A percentile compares a stretch with the other conserved stretches of the same genome.
phyloP scores from a whole-genome alignment of 2,329 filamentous ascomycete genomes.

The Sporothrix dimorphospora region DNA sequence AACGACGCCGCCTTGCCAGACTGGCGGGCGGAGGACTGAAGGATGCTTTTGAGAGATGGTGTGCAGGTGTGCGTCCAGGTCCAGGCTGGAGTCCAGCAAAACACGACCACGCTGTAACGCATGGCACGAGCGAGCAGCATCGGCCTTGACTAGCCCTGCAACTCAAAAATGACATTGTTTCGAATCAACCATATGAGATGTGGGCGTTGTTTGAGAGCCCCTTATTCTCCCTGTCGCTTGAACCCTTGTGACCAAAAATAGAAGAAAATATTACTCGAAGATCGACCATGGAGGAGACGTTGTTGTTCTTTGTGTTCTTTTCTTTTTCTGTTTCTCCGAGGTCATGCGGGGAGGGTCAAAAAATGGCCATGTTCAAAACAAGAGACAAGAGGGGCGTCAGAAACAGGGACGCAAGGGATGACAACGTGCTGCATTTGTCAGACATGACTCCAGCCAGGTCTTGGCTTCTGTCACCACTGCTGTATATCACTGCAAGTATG shows the following conservation, averaged over 20 bases:
- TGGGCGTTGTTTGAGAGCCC: not conserved
- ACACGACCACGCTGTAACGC: not conserved
- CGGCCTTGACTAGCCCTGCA: not conserved
- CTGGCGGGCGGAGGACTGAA: not conserved
- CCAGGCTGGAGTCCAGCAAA: not conserved
- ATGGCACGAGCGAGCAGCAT: slow-evolving; percentile 3
- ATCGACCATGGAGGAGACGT: no score
- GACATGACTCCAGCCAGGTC: not conserved
- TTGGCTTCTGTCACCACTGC: not conserved
- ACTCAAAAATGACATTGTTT: not conserved
- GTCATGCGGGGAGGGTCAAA: not conserved
- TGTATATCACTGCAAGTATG: not conserved
- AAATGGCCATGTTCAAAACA: not conserved
- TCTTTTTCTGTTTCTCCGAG: not conserved
- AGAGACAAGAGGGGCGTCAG: not conserved
- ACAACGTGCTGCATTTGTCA: slow-evolving; percentile 21
- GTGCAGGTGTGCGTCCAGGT: not conserved
- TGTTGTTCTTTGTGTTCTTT: not conserved
- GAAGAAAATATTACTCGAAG: not conserved
- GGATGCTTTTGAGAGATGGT: not conserved
- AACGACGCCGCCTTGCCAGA: slow-evolving; percentile 20
- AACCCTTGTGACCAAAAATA: slow-evolving; percentile 14
- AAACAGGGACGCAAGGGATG: slow-evolving; percentile 24
- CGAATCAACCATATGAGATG: not conserved
- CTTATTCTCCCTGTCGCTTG: not conserved